Evolutionary conservation across 2,329 filamentous ascomycete species (phyloP).

Genomic region (Botryotinia globosa): DNA sequence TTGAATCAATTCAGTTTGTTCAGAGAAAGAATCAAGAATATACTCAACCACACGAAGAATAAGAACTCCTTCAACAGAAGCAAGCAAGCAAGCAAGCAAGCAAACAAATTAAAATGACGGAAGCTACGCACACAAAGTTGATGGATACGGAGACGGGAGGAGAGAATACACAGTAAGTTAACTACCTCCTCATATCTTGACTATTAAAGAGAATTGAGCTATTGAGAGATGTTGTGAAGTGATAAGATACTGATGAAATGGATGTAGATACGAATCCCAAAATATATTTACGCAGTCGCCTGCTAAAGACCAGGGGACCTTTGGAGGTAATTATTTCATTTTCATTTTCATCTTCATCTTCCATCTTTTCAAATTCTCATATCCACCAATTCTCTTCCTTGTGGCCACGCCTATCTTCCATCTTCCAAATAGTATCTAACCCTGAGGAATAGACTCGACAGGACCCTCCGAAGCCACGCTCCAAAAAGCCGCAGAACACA

Average conservation of each 20-base stretch:
- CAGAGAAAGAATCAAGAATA: neutral
- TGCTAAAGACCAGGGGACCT: constrained; percentile 54
- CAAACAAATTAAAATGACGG: constrained; percentile 23
- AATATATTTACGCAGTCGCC: constrained; percentile 49
- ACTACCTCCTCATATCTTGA: neutral
- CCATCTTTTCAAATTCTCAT: neutral
- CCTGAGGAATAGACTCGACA: constrained; percentile 19
- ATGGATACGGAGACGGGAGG: constrained; percentile 60
- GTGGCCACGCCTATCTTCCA: accelerated
- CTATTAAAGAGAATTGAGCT: neutral
- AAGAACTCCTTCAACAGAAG: neutral
- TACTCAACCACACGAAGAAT: neutral
- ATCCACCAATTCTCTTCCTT: too few species aligned
- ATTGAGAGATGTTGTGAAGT: neutral
- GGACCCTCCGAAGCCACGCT: constrained; percentile 16
- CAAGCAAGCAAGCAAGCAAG: neutral
- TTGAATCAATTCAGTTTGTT: neutral
- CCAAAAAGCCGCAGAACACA: constrained; percentile 28
- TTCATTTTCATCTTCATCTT: neutral
- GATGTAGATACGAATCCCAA: constrained; percentile 55
- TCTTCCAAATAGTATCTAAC: neutral
- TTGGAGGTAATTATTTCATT: constrained; percentile 46
- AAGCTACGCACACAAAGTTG: constrained; percentile 41
- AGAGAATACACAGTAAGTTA: constrained; percentile 54
- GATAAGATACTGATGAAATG: neutral